A percentile compares a stretch with the other conserved stretches of the same genome.
phyloP scores from a whole-genome alignment of 2,329 filamentous ascomycete genomes.

The Aspergillus hiratsukae region DNA sequence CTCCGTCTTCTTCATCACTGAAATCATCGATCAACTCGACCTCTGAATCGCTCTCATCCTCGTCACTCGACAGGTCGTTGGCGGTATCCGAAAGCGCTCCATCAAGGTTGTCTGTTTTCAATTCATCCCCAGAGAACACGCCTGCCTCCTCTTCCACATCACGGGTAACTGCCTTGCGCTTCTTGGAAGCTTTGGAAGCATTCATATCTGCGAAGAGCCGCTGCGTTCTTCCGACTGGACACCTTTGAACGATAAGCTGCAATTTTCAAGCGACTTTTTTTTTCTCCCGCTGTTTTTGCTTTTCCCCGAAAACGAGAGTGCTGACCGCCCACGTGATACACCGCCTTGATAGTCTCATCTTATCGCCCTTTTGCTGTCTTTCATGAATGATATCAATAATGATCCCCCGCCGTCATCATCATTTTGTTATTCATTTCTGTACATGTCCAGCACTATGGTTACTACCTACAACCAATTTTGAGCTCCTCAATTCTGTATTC shows the following conservation, averaged over 20 bases:
- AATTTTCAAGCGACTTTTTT: slow-evolving; percentile 20
- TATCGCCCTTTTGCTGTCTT: slow-evolving; percentile 18
- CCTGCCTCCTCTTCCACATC: slow-evolving; percentile 49
- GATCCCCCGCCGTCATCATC: not conserved
- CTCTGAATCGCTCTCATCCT: slow-evolving; percentile 39
- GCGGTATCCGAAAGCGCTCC: slow-evolving; percentile 41
- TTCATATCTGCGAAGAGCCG: slow-evolving; percentile 26
- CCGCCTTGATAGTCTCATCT: slow-evolving; percentile 21
- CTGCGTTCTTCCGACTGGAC: not conserved
- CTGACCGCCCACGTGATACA: slow-evolving; percentile 37
- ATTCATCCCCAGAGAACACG: slow-evolving; percentile 58
- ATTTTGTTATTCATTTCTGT: not conserved
- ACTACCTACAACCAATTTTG: not conserved
- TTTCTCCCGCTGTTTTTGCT: slow-evolving; percentile 14
- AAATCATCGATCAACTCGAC: slow-evolving; percentile 56
- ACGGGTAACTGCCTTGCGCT: slow-evolving; percentile 61
- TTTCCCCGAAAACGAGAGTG: slow-evolving; percentile 7
- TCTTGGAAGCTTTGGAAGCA: slow-evolving; percentile 45
- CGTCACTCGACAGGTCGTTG: slow-evolving; percentile 35
- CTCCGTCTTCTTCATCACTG: slow-evolving; percentile 45
- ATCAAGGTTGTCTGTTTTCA: slow-evolving; percentile 43
- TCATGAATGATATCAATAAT: not conserved
- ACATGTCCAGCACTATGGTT: not conserved
- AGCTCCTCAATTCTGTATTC: not conserved
- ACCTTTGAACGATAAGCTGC: slow-evolving; percentile 5